Evolutionary conservation across 148 eudicot genomes (phyloP), one percentile per base, ranked within the genome.

Genomic region (Spergularia bocconei): DNA sequence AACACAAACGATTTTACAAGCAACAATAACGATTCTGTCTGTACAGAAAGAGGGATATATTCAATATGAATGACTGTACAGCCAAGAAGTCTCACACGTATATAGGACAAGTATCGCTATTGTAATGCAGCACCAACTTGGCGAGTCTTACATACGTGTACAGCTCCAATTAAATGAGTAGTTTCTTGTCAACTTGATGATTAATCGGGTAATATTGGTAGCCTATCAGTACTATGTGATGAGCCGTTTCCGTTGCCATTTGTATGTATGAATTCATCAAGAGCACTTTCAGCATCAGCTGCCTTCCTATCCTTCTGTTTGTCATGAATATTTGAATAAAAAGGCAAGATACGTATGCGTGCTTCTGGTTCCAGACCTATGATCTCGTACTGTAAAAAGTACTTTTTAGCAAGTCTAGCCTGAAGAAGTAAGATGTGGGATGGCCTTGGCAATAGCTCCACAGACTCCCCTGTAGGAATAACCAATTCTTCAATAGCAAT

Each of bases 161-260:
- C 47, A 72, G 63, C 50, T 72, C 69, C 20, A 38, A 47, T 50
- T 68, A 60, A 71, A 72, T 79, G 62, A 71, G 63, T 47, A 72
- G 78, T 20, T 78, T 78, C 5, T 79, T 79, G 14, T 67, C 79
- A 76, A 60, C 29, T 67, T 69, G 73, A 72, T 61, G 80, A 77
- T 71, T 83, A 91, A 58, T 91, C 94, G 20, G 98, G 97, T 65
- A 93, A 80, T 71, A 93, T 64, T 67, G 98, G 98, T 74, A 93
- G 86, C 81, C 86, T 89, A 74, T 85, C 85, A 23, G 83, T 75
- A 48, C 47, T 52, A 60, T 70, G 73, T 53, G 87, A 66, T 13
- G 90, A 80, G 44, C 90, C 90, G 82, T 91, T 89, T 69, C 80
- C 67, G 63, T 84, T 84, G 25, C 79, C 85, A 74, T 76, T 63